Percentiles rank a stretch among this genome's conserved stretches.
Evolutionary conservation across 345 rosid species (phyloP).

Genomic region (Lepidium sativum): DNA sequence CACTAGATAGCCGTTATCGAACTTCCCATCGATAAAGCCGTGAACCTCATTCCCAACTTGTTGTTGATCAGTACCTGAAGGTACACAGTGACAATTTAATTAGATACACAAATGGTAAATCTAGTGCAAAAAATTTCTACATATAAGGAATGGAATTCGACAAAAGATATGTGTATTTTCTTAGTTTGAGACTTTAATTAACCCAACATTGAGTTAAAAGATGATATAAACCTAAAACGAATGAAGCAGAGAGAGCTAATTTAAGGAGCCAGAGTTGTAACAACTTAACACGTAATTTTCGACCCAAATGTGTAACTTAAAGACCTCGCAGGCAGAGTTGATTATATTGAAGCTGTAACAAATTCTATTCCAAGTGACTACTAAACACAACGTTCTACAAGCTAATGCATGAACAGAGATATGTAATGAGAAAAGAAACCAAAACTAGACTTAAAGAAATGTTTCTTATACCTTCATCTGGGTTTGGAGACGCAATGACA

Average conservation of each 20-base stretch:
- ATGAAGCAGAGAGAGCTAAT: neutral
- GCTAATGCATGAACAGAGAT: neutral
- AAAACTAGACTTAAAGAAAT: neutral
- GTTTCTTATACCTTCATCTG: constrained; percentile 18
- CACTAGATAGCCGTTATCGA: constrained; percentile 76
- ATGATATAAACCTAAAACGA: neutral
- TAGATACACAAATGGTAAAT: neutral
- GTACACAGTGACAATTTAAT: neutral
- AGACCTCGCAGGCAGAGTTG: neutral
- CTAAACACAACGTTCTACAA: neutral
- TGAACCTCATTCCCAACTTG: constrained; percentile 41
- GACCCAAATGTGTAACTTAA: neutral
- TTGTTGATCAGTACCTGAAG: constrained; percentile 12
- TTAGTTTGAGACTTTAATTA: neutral
- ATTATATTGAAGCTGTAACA: neutral
- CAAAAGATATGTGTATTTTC: neutral
- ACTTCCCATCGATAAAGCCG: constrained; percentile 79
- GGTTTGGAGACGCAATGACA: neutral
- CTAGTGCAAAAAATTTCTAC: neutral
- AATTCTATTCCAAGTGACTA: neutral
- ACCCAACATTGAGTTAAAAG: neutral
- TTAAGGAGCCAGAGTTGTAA: neutral
- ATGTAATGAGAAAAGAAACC: neutral
- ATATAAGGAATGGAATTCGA: neutral
- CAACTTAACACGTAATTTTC: neutral